A percentile compares a stretch with the other conserved stretches of the same genome.
Conservation (phyloP, 2,329 filamentous ascomycete genomes). For the Orbilia quercus region DNA sequence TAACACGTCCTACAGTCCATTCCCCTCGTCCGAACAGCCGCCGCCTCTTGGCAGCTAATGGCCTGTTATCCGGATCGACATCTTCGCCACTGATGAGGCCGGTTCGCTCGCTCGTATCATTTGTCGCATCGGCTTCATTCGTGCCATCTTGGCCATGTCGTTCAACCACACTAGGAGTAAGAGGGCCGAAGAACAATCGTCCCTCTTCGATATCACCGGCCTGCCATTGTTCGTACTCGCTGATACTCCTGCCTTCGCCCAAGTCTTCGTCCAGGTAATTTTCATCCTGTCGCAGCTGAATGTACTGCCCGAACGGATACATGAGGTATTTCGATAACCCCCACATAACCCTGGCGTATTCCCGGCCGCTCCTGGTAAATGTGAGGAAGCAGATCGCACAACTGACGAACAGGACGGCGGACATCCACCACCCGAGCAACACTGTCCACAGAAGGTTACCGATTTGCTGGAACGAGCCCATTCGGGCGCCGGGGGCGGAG, state of each 20-base stretch:
- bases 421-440: conserved; percentile 96
- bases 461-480: conserved; percentile 83
- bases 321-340: conserved; percentile 87
- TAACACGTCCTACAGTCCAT: conserved; percentile 92
- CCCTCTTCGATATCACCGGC: conserved; percentile 96
- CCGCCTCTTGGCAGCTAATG: conserved; percentile 72
- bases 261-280: conserved; percentile 93
- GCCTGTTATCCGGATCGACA: conserved; percentile 62
- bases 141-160: conserved; percentile 88
- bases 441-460: conserved; percentile 93
- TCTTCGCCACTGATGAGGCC: conserved; percentile 67
- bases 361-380: conserved; percentile 80
- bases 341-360: conserved; percentile 86
- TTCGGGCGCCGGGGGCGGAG: conserved; percentile 87
- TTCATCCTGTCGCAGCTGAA: conserved; percentile 92
- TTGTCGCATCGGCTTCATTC: conserved; percentile 87
- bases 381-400: conserved; percentile 81
- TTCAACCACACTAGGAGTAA: conserved; percentile 79
- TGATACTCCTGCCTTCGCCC: conserved; percentile 95
- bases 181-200: conserved; percentile 92
- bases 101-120: conserved; percentile 69
- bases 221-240: conserved; percentile 99
- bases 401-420: conserved; percentile 77
- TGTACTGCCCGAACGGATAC: conserved; percentile 97
- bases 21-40: conserved; percentile 92